A percentile compares a stretch with the other conserved stretches of the same genome.
phyloP scores from a whole-genome alignment of 495 filamentous ascomycete species.

The Pseudoneurospora amorphoporcata region DNA sequence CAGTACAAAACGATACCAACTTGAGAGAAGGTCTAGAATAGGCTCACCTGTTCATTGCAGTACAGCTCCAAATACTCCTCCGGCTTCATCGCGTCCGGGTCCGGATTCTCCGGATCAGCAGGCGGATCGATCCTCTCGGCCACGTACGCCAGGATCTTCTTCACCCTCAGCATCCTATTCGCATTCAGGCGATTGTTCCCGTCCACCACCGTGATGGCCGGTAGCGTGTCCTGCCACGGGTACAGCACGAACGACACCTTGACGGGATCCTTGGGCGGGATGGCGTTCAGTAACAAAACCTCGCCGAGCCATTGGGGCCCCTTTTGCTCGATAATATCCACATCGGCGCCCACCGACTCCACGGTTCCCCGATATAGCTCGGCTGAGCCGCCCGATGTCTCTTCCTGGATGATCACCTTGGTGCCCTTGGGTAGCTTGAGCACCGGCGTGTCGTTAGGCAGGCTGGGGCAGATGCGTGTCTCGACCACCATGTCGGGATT shows the following conservation, averaged over 20 bases:
- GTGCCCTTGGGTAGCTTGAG: slow-evolving; percentile 69
- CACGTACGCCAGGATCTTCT: slow-evolving; percentile 90
- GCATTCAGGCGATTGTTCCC: slow-evolving; percentile 84
- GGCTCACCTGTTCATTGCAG: slow-evolving; percentile 77
- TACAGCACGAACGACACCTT: slow-evolving; percentile 88
- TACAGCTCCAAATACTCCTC: slow-evolving; percentile 92
- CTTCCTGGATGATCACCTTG: slow-evolving; percentile 89
- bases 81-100: slow-evolving; percentile 55
- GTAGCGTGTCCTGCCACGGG: slow-evolving; percentile 69
- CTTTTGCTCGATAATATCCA: slow-evolving; percentile 70
- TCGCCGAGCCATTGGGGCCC: slow-evolving; percentile 90
- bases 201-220: slow-evolving; percentile 55
- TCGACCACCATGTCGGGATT: slow-evolving; percentile 43
- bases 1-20: too few relatives aligned
- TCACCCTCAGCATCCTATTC: slow-evolving; percentile 89
- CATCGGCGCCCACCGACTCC: slow-evolving; percentile 61
- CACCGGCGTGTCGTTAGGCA: slow-evolving; percentile 75
- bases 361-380: slow-evolving; percentile 89
- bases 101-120: slow-evolving; percentile 34
- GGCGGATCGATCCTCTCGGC: slow-evolving; percentile 77
- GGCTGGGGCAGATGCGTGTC: slow-evolving; percentile 63
- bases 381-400: slow-evolving; percentile 80
- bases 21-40: neutral
- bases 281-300: slow-evolving; percentile 73
- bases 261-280: slow-evolving; percentile 79